These are phyloP conservation scores for Dactylellina haptotyla DNA, from an alignment of 2,329 filamentous ascomycete species.

Conservation along the genomic window DNA sequence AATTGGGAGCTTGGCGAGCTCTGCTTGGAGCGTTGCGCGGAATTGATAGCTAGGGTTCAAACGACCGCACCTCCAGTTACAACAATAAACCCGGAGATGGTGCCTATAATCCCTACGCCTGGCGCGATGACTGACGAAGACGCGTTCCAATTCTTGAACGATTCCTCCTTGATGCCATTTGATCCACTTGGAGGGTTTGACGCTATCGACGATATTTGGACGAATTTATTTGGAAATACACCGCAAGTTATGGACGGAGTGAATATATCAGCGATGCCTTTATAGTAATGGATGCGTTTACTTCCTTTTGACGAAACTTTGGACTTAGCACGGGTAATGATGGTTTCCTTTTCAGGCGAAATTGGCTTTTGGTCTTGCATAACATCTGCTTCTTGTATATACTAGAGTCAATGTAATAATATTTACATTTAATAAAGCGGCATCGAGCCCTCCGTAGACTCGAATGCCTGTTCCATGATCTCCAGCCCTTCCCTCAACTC, in stretches of 20 bases:
- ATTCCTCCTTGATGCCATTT: slow-evolving; percentile 45
- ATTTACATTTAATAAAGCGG: slow-evolving; percentile 56
- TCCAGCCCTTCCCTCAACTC: slow-evolving; percentile 66
- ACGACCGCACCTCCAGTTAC: slow-evolving; percentile 4
- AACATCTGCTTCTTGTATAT: not conserved
- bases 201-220: slow-evolving; percentile 53
- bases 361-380: slow-evolving; percentile 3
- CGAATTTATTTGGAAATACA: slow-evolving; percentile 45
- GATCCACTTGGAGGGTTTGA: slow-evolving; percentile 50
- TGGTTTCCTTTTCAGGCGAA: not conserved
- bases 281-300: no score
- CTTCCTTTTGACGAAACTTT: no score
- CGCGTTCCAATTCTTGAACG: slow-evolving; percentile 43
- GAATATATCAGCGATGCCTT: slow-evolving; percentile 8
- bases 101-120: not conserved
- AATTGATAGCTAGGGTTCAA: slow-evolving; percentile 46
- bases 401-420: not conserved
- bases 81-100: not conserved
- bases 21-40: slow-evolving; percentile 44
- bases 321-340: no score
- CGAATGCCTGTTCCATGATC: slow-evolving; percentile 70
- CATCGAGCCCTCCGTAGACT: slow-evolving; percentile 59
- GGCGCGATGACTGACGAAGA: slow-evolving; percentile 33
- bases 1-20: slow-evolving; percentile 45
- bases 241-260: slow-evolving; percentile 19